Percentiles rank a stretch among this genome's conserved stretches.
These are phyloP conservation scores for Globisporangium parvum DNA, from an alignment of 352 stramenopile species.

Conservation along the genomic window DNA sequence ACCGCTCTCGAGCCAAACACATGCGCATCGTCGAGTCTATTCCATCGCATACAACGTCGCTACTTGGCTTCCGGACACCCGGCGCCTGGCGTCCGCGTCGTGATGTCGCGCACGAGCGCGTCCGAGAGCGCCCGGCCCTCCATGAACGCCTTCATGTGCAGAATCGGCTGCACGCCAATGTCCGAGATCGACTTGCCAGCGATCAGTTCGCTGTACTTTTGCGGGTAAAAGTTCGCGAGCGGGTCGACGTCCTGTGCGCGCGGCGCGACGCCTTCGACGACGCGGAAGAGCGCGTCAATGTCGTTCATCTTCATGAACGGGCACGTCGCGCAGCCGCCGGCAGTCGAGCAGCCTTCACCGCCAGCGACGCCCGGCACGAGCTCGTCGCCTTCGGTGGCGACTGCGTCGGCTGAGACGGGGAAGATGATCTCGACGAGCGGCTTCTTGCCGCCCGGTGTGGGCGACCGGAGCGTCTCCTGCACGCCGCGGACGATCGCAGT, in stretches of 20 bases:
- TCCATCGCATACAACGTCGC: background rate
- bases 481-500: slow-evolving; percentile 95
- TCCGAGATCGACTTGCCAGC: slow-evolving; percentile 88
- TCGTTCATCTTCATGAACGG: slow-evolving; percentile 99
- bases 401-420: slow-evolving; percentile 92
- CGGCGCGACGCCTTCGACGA: slow-evolving; percentile 63
- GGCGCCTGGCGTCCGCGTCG: slow-evolving; percentile 44
- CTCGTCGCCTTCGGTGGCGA: slow-evolving; percentile 68
- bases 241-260: slow-evolving; percentile 31
- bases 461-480: slow-evolving; percentile 62
- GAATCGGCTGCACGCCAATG: slow-evolving; percentile 92
- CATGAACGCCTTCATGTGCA: slow-evolving; percentile 97
- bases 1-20: too few species aligned
- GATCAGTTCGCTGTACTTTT: slow-evolving; percentile 90
- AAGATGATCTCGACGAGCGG: slow-evolving; percentile 96
- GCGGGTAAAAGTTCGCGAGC: slow-evolving; percentile 87
- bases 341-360: slow-evolving; percentile 95
- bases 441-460: slow-evolving; percentile 36
- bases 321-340: slow-evolving; percentile 95
- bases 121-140: slow-evolving; percentile 79
- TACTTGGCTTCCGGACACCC: slow-evolving; percentile 43
- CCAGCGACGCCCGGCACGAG: slow-evolving; percentile 90
- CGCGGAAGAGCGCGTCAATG: slow-evolving; percentile 93
- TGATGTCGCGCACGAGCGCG: slow-evolving; percentile 82
- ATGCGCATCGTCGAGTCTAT: background rate